phyloP scores from a whole-genome alignment of 2,329 filamentous ascomycete species.

The Fusarium concolor region DNA sequence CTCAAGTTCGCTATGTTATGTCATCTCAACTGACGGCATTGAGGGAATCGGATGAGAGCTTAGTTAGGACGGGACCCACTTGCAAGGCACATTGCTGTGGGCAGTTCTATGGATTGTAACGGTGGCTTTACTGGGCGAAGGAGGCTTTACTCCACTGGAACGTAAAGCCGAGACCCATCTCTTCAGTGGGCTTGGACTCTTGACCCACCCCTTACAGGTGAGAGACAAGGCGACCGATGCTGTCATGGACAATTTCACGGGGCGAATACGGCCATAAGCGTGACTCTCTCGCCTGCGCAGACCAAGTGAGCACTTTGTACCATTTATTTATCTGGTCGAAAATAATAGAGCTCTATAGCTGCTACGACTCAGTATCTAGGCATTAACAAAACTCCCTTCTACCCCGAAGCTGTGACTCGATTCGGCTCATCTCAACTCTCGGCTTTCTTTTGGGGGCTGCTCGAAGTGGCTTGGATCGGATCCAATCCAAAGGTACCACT shows the following conservation, averaged over 20 bases:
- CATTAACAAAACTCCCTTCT: not conserved
- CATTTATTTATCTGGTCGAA: not conserved
- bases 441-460: constrained; percentile 17
- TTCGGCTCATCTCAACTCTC: constrained; percentile 1
- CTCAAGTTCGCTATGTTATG: constrained; percentile 2
- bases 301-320: constrained; percentile 26
- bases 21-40: not conserved
- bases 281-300: constrained; percentile 34
- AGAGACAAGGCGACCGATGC: constrained; percentile 29
- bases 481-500: constrained; percentile 24
- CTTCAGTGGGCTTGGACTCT: constrained; percentile 6
- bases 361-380: no score
- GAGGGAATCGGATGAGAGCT: not conserved
- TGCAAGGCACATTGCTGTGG: constrained; percentile 20
- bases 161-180: constrained; percentile 26
- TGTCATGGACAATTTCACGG: constrained; percentile 39
- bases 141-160: constrained; percentile 24
- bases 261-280: constrained; percentile 13
- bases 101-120: not conserved
- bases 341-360: not conserved
- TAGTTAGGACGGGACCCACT: constrained; percentile 14
- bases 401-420: constrained; percentile 26
- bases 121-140: not conserved
- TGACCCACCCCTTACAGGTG: constrained; percentile 27
- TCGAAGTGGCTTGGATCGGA: constrained; percentile 36